Evolutionary conservation across 768 basidiomycete genomes (phyloP), one percentile per base, ranked within the genome.

Genomic region (Mrakia frigida): DNA sequence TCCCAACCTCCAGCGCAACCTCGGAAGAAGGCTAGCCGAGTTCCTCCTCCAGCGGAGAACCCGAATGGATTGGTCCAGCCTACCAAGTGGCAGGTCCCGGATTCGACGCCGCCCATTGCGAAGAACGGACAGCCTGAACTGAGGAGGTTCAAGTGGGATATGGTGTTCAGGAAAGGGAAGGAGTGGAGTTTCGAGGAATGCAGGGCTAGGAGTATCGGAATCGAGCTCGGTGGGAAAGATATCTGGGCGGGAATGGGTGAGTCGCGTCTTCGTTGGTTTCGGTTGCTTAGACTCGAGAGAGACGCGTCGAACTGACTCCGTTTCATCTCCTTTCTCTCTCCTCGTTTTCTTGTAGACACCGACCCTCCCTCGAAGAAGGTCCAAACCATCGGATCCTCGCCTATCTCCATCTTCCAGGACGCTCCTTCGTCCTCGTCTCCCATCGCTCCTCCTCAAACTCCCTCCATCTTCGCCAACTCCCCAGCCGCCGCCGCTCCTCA

Each of bases 171-270:
- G 43, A 89, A 91, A 70, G 87, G 89, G 2, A 86, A 88, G 1
- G 94, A 98, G 82, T 96, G 91, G 83, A 90, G 92, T 80, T 89
- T 90, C 33, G 89, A 92, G 81, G 95, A 86, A 90, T 89, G 50
- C 33, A 71, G 83, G 61, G 83, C 84, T n/a, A 85, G 84, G 70
- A 78, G 81, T 50, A 53, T 80, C 33, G 83, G 83, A 5, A 53
- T 83, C 50, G 60, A 80, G n/a, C 80, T 79, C 1, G 67, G 43
- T 28, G 79, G 67, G 21, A 75, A 50, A 18, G 82, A 81, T 76
- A 81, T 82, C 21, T 82, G 81, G 81, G 76, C 72, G 76, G 80
- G 14, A 79, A 79, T 23, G 80, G 83, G 35, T 78, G 77, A 50
- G 77, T 77, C 13, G 35, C 11, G 23, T 50, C 46, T 7, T 3